A percentile compares a stretch with the other conserved stretches of the same genome.
These are phyloP conservation scores for Glarea lozoyensis DNA, from an alignment of 495 filamentous ascomycete genomes.

Conservation along the genomic window DNA sequence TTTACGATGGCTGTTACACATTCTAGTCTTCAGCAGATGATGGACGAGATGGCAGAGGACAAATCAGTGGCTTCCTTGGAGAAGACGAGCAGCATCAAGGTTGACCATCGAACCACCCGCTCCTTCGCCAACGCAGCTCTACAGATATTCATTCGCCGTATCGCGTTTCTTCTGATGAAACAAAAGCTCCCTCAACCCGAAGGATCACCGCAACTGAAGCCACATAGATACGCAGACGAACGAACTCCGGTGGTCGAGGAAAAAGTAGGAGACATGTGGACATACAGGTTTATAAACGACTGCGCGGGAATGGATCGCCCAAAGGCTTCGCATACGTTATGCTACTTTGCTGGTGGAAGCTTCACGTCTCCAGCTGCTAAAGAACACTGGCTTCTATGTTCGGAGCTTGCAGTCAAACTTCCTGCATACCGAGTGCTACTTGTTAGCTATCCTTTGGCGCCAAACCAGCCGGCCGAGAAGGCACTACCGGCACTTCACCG, in stretches of 20 bases:
- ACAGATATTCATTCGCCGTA: neutral
- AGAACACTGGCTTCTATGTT: slow-evolving; percentile 28
- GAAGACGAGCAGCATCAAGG: too few species aligned
- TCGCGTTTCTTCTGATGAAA: neutral
- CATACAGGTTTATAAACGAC: neutral
- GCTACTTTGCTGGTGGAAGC: slow-evolving; percentile 30
- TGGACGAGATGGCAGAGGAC: too few species aligned
- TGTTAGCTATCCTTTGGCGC: neutral
- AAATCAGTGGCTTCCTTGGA: too few species aligned
- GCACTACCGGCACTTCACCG: slow-evolving; percentile 1
- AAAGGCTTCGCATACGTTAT: slow-evolving; percentile 18
- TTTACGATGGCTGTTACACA: too few species aligned
- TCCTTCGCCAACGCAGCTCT: neutral
- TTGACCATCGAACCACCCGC: too few species aligned
- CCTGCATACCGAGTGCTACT: neutral
- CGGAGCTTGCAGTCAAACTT: slow-evolving; percentile 13
- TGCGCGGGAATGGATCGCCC: neutral
- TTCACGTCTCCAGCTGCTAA: slow-evolving; percentile 24
- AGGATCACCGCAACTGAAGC: neutral
- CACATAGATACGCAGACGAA: neutral
- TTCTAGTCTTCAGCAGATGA: too few species aligned
- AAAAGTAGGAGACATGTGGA: neutral
- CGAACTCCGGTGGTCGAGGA: neutral
- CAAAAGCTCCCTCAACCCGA: neutral
- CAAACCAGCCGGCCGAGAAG: slow-evolving; percentile 1